Evolutionary conservation across 129 eudicot genomes (phyloP), one percentile per base, ranked within the genome.

Genomic region (Chrysanthemum makinoi): DNA sequence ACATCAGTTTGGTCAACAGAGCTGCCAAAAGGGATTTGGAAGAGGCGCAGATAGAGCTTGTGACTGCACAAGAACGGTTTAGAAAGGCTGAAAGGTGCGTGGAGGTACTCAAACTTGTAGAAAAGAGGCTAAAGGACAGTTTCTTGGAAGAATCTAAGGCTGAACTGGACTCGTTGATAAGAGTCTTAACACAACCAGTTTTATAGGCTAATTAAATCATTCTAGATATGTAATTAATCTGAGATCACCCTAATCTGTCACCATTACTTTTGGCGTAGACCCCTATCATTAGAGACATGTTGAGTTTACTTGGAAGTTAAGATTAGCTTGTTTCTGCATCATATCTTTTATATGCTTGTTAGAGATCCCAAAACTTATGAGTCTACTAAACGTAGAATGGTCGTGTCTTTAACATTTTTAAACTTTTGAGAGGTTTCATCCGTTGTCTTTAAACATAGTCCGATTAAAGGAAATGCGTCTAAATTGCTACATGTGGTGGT

Each of bases 51-150:
- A 73, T 48, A 16, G 73, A 52, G 73, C 73, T 84, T 0, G 10
- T 53, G 57, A 62, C 65, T 15, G 84, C 86, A 0, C 76, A 74
- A 14, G 48, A 61, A 66, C 44, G 56, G 62, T 28, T 71, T 15
- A 16, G 48, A 11, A 56, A 84, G 65, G 77, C 79, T 0, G 82
- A 85, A 26, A 82, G 65, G 68, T 75, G 82, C 9, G 35, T 62
- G 60, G 63, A 58, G 57, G 82, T 70, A 20, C 52, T 81, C 22
- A 26, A 76, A 4, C 73, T 67, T 46, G 89, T 85, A 0, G 50
- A 51, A 16, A 64, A 68, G 47, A 85, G 72, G 49, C 58, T 85
- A 0, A 68, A 69, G 12, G 60, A 69, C 1, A 68, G 66, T n/a
- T 56, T 85, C 3, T 35, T 57, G 62, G 65, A 75, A 33, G 44